Base-by-base conservation (phyloP, 305 asterid genomes). In the Fraxinus albicans region DNA sequence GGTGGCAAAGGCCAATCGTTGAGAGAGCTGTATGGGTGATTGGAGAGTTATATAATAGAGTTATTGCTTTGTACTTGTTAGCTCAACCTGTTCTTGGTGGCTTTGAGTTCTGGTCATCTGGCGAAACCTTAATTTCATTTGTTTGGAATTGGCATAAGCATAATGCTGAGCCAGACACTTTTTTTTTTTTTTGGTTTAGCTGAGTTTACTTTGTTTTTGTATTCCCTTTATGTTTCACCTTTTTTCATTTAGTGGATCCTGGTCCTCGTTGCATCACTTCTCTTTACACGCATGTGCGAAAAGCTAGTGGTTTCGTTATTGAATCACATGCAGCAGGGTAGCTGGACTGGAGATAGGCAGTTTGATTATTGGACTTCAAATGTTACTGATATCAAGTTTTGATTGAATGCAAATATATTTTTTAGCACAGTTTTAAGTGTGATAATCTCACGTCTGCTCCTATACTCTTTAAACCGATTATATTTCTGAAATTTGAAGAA, bases 1-100 rank as follows among this genome's bases (percentile, higher is more conserved):
- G 40, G 40, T 36, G 40, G 40, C 40, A 36, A 93, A 92, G 89
- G 96, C 94, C 78, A 93, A 93, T 76, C 96, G 94, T 87, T 93
- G 81, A 89, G 88, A 77, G 77, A 67, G 25, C 69, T 10, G 36
- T 55, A 27, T 44, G 38, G 36, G 60, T 80, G 69, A 58, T 8
- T 58, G 27, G 69, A 58, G 69, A 19, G 8, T 17, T 19, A 58
- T 58, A 58, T 19, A n/a, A 58, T 10, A 53, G 5, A 58, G 69
- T n/a, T 58, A 8, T 58, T 7, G 69, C 8, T 5, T 58, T 58
- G 69, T 40, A 6, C 67, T 8, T 19, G 21, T 58, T 58, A 58
- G 69, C 27, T 12, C 58, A 13, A 47, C 58, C 17, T 47, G 5
- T 44, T 12, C n/a, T 40, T n/a, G 69, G 3, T 7, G 69, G 23